Evolutionary conservation across 2,329 filamentous ascomycete genomes (phyloP), one percentile per base, ranked within the genome.

Genomic region (Lasiodiplodia sp.): DNA sequence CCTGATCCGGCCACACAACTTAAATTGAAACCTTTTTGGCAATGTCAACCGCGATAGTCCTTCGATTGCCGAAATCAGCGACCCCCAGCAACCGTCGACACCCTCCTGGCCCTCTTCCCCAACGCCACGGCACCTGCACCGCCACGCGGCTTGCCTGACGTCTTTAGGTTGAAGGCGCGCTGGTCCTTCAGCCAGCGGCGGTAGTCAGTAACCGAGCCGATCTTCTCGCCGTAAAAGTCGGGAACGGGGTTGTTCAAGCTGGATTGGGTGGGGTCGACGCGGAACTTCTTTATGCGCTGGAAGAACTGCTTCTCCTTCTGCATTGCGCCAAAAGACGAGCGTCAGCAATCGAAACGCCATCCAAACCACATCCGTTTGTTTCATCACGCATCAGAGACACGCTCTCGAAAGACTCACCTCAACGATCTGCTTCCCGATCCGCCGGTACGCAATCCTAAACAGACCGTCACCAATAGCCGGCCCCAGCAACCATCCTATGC

Each of bases 211-310:
- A 98, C 93, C 75, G 94, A 97, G 64, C 92, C 92, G 75, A 99
- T 97, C 87, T 97, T 98, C 84, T 99, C 96, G 75, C 96, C 96
- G 77, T 99, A 99, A 82, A 97, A 99, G 79, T 99, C 96, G 53
- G 95, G 94, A 0, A 97, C 92, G 21, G 96, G 96, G 83, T 98
- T 98, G 65, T 92, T 88, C 73, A 96, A 90, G 51, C 93, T 97
- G 71, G 94, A 96, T 66, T 91, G 91, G 18, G 90, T 92, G 3
- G 96, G 95, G 79, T 99, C 95, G 70, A 97, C 95, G 31, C 96
- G 90, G 83, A 96, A 91, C 81, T 91, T 93, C 85, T 94, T 96
- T 82, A 99, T 92, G 72, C 95, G 88, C 70, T 90, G 88, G 81
- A 95, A 97, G 84, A 99, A 97, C 79, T 95, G 91, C 75, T 90